Base-by-base conservation (phyloP, 805 yeast species). In the Saccharomycodes ludwigii region DNA sequence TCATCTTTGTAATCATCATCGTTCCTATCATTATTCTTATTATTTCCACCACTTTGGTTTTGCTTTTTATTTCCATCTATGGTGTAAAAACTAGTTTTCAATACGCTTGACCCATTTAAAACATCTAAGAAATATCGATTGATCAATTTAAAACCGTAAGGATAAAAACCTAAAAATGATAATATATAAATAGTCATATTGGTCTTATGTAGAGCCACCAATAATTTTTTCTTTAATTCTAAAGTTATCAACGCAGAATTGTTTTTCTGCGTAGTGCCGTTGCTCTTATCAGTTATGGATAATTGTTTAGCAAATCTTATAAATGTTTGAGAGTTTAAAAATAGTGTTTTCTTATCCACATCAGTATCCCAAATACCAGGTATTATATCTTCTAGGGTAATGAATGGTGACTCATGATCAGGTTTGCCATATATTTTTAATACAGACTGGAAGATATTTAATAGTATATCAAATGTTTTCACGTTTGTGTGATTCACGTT, bases 121-220 rank as follows among this genome's bases (percentile, higher is more conserved):
- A 85, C 81, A 38, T 79, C 86, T 34, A 88, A 58, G 43, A 91
- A 88, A 31, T 79, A 73, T 46, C 81, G 84, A 54, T 91, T 82
- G 40, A 91, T 65, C 47, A 78, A 75, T 56, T 76, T 80, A 52
- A 91, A 84, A 1, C 96, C 97, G 28, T 82, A 77, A 38, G 83
- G 91, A 31, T 80, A 68, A 12, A 82, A 65, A 29, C 95, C 94
- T 36, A 86, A 64, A 1, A 91, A 72, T 0, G 95, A 91, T n/a
- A 85, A 69, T 24, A 85, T 59, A 48, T 84, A 91, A 0, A 95
- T 84, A 1, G 95, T 82, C 40, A 91, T 56, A 45, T 91, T 91
- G 1, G 85, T 81, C 43, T 88, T 81, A 36, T 94, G 73, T 21
- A 88, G 54, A 1, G 91, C 75, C 11, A 30, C 28, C n/a, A 34